These are phyloP conservation scores for Microbotryum scabiosae DNA, from an alignment of 1,284 basidiomycete species.

Conservation along the genomic window DNA sequence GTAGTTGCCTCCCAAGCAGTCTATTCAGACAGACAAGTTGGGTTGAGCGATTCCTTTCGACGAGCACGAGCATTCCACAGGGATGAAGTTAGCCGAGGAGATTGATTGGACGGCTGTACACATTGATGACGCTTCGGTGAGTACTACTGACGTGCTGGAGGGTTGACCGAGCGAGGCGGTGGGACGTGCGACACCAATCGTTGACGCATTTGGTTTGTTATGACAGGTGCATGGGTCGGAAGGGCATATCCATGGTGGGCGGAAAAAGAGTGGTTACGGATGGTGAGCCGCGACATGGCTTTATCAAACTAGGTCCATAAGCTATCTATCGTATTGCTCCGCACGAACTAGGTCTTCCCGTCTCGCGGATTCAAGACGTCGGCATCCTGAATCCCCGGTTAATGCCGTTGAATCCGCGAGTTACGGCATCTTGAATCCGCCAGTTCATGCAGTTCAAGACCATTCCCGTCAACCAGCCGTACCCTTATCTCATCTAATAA, in stretches of 20 bases:
- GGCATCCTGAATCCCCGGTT: too few relatives aligned
- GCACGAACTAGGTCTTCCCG: neutral
- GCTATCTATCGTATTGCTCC: too few relatives aligned
- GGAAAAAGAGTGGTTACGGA: slow-evolving; percentile 15
- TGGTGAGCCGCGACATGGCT: too few relatives aligned
- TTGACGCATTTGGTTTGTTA: neutral
- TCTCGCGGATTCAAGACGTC: neutral
- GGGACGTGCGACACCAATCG: neutral
- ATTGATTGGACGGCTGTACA: slow-evolving; percentile 37
- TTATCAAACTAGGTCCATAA: too few relatives aligned
- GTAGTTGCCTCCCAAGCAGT: too few relatives aligned
- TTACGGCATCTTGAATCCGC: too few relatives aligned
- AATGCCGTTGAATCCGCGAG: too few relatives aligned
- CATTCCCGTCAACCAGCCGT: slow-evolving; percentile 27
- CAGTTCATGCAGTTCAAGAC: slow-evolving; percentile 33
- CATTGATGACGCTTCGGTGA: slow-evolving; percentile 29
- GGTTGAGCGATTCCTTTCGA: too few relatives aligned
- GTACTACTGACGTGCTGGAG: too few relatives aligned
- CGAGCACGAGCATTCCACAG: too few relatives aligned
- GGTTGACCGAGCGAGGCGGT: slow-evolving; percentile 5
- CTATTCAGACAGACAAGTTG: too few relatives aligned
- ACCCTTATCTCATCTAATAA: slow-evolving; percentile 18
- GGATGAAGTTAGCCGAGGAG: slow-evolving; percentile 17
- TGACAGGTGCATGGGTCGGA: too few relatives aligned
- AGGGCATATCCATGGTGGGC: slow-evolving; percentile 29